Evolutionary conservation across 345 rosid genomes (phyloP).

Genomic region (Eucalyptus shirleyi): DNA sequence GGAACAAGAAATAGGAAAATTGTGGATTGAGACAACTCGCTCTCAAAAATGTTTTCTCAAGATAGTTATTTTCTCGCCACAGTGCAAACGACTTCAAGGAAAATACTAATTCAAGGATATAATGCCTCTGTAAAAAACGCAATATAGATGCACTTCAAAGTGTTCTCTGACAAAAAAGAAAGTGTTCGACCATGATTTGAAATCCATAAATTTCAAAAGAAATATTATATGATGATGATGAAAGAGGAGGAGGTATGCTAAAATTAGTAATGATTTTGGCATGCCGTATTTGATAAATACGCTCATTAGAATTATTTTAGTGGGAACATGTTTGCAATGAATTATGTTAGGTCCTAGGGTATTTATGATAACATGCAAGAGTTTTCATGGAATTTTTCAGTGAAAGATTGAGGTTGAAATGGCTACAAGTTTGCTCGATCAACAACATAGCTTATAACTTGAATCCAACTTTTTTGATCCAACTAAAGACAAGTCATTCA

Average conservation of each 20-base stretch:
- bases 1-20: not conserved
- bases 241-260: not conserved
- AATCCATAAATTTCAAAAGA: not conserved
- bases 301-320: not conserved
- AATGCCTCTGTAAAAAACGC: not conserved
- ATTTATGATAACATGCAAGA: not conserved
- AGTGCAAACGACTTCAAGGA: not conserved
- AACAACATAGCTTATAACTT: not conserved
- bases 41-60: accelerated
- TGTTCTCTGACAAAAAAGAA: too few relatives aligned
- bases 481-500: not conserved
- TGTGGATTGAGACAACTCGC: not conserved
- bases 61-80: not conserved
- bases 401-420: not conserved
- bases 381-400: not conserved
- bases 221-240: not conserved
- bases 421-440: not conserved
- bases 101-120: not conserved
- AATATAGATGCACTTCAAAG: too few relatives aligned
- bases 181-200: not conserved
- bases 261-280: not conserved
- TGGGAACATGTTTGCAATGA: not conserved
- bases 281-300: not conserved
- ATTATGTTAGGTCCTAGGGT: not conserved
- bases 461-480: not conserved